These are phyloP conservation scores for Fusarium duplospermum DNA, from an alignment of 2,329 filamentous ascomycete genomes.

Conservation along the genomic window DNA sequence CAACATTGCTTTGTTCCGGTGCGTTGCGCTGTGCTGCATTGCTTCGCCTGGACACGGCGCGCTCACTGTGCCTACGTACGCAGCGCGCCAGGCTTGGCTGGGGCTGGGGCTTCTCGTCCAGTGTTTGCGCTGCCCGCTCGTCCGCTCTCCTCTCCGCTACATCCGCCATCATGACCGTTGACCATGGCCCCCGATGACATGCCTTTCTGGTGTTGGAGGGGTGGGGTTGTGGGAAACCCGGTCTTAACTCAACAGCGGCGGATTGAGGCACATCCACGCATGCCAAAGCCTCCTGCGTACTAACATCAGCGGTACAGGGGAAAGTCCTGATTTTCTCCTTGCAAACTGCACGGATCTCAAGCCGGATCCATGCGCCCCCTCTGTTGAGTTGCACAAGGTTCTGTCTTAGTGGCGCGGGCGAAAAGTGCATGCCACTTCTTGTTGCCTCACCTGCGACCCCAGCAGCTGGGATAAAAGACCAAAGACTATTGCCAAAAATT, in stretches of 20 bases:
- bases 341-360: conserved; percentile 10
- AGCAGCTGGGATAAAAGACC: conserved; percentile 21
- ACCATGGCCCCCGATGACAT: conserved; percentile 29
- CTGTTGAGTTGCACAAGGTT: conserved; percentile 32
- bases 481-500: conserved; percentile 41
- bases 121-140: conserved; percentile 3
- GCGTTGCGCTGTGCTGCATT: conserved; percentile 19
- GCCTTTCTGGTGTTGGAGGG: conserved; percentile 29
- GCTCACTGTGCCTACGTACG: conserved; percentile 16
- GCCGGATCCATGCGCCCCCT: conserved; percentile 17
- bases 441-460: conserved; percentile 18
- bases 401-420: conserved; percentile 23
- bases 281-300: conserved; percentile 34
- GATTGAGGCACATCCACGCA: conserved; percentile 30
- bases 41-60: conserved; percentile 14
- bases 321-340: conserved; percentile 14
- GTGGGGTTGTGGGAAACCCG: conserved; percentile 30
- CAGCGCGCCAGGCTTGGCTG: conserved; percentile 19
- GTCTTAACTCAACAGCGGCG: conserved; percentile 14
- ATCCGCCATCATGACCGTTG: conserved; percentile 22
- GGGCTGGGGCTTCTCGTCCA: not conserved
- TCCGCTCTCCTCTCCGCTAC: conserved; percentile 25
- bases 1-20: conserved; percentile 22
- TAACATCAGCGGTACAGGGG: conserved; percentile 27
- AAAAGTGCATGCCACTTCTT: conserved; percentile 26